phyloP scores from a whole-genome alignment of 2,329 filamentous ascomycete genomes.

The Pseudopyricularia cyperi region DNA sequence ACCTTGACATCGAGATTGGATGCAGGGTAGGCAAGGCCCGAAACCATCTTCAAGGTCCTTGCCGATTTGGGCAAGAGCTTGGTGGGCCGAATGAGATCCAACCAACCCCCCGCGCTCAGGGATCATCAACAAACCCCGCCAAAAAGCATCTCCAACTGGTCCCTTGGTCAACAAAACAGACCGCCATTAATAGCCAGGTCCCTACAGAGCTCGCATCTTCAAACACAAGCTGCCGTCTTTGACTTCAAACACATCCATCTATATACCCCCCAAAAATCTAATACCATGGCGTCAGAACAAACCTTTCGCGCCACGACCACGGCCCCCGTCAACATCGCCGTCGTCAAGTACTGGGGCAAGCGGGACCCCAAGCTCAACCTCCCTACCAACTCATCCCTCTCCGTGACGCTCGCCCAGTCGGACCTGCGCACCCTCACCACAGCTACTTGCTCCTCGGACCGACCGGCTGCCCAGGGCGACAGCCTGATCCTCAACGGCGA shows the following conservation, averaged over 20 bases:
- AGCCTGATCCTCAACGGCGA: slow-evolving; percentile 75
- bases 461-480: slow-evolving; percentile 43
- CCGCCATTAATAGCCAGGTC: neutral
- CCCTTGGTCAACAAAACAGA: neutral
- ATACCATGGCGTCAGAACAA: slow-evolving; percentile 31
- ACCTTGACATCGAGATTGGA: too few species aligned
- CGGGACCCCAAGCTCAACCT: slow-evolving; percentile 88
- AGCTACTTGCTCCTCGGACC: slow-evolving; percentile 71
- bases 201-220: neutral
- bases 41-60: neutral
- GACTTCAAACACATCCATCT: too few species aligned
- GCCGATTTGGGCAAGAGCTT: neutral
- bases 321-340: slow-evolving; percentile 94
- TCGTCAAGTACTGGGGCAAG: slow-evolving; percentile 99
- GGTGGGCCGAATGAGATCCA: neutral
- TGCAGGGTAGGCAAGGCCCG: neutral
- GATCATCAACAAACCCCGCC: neutral
- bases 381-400: slow-evolving; percentile 94
- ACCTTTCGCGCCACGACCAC: slow-evolving; percentile 92
- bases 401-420: slow-evolving; percentile 86
- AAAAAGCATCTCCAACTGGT: neutral
- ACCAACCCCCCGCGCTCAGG: neutral
- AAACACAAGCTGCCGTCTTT: neutral
- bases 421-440: slow-evolving; percentile 94
- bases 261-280: neutral